A percentile compares a stretch with the other conserved stretches of the same genome.
phyloP scores from a whole-genome alignment of 2,329 filamentous ascomycete species.

The Colletotrichum euphorbiae region DNA sequence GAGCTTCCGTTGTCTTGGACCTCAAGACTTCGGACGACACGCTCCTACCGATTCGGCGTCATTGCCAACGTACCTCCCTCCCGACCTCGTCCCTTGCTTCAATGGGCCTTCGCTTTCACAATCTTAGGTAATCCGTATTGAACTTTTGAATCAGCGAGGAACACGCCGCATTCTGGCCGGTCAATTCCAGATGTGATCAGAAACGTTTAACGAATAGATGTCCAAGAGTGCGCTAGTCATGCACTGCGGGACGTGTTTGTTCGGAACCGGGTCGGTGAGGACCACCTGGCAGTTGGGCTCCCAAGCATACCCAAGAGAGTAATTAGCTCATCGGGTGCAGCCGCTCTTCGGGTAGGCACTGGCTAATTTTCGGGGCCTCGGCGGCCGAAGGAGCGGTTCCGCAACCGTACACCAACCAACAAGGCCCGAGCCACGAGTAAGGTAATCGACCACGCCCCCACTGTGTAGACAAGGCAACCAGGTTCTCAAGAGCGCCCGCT shows the following conservation, averaged over 20 bases:
- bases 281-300: too few relatives aligned
- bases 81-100: background rate
- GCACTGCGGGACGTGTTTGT: background rate
- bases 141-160: conserved; percentile 8
- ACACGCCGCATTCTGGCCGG: background rate
- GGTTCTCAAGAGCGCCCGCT: background rate
- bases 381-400: background rate
- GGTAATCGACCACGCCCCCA: background rate
- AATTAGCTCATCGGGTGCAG: too few relatives aligned
- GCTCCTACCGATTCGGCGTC: background rate
- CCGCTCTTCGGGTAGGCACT: too few relatives aligned
- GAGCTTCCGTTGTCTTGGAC: background rate
- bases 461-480: background rate
- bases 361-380: background rate
- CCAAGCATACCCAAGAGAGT: too few relatives aligned
- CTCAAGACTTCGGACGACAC: background rate
- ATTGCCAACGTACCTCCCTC: background rate
- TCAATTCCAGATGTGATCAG: background rate
- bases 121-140: background rate
- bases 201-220: conserved; percentile 7
- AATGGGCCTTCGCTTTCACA: background rate
- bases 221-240: conserved; percentile 2
- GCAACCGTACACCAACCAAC: background rate
- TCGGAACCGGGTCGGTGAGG: background rate
- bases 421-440: conserved; percentile 4